These are phyloP conservation scores for Colletotrichum sp. DNA, from an alignment of 2,329 filamentous ascomycete genomes.

Conservation along the genomic window DNA sequence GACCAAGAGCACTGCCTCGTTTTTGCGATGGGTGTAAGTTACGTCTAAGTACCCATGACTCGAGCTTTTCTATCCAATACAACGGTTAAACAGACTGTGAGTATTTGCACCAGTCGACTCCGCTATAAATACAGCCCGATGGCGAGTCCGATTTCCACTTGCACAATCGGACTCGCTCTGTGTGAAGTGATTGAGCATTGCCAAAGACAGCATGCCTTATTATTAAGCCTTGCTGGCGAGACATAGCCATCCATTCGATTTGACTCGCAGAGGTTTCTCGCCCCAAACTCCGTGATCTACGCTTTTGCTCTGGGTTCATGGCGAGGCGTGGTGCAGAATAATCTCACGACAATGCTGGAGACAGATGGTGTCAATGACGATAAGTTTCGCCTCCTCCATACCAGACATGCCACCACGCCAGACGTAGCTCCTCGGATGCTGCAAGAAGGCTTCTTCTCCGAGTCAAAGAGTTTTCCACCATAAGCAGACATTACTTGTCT, in stretches of 20 bases:
- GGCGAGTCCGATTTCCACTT: too few relatives aligned
- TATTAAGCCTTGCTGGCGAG: not conserved
- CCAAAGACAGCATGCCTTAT: not conserved
- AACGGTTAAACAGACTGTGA: accelerated
- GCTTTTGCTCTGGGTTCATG: not conserved
- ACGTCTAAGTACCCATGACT: not conserved
- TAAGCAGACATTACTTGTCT: not conserved
- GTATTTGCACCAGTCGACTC: accelerated
- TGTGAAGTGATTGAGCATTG: not conserved
- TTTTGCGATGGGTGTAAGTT: not conserved
- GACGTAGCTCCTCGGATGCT: not conserved
- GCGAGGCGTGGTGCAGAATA: not conserved
- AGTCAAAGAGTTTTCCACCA: too few relatives aligned
- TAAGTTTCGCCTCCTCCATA: not conserved
- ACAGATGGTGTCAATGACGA: not conserved
- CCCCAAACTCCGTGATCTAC: accelerated
- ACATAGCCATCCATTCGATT: not conserved
- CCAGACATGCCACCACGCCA: not conserved
- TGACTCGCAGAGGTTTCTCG: not conserved
- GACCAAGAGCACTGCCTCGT: accelerated
- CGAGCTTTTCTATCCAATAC: not conserved
- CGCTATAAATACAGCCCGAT: not conserved
- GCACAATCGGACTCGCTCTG: not conserved
- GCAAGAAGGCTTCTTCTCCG: not conserved
- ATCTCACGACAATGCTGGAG: not conserved